A percentile compares a stretch with the other conserved stretches of the same genome.
Conservation (phyloP, 495 filamentous ascomycete species). For the Annulohypoxylon maeteangense region DNA sequence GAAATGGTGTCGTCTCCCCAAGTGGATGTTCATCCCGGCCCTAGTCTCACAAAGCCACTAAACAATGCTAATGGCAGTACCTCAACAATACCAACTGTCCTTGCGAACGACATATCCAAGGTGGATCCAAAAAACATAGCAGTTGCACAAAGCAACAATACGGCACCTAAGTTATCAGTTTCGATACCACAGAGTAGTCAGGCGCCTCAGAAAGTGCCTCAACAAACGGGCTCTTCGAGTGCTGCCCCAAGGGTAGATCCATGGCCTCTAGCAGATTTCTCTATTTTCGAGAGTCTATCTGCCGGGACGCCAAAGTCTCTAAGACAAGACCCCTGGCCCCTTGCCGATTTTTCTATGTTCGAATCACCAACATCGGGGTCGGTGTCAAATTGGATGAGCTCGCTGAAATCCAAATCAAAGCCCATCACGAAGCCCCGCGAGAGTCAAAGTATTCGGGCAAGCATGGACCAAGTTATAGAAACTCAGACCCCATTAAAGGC, state of each 20-base stretch:
- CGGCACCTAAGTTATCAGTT: conserved; percentile 16
- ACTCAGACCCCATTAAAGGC: conserved; percentile 5
- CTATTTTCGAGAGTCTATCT: conserved; percentile 27
- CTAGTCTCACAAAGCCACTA: neutral
- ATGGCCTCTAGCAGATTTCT: conserved; percentile 36
- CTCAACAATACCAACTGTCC: neutral
- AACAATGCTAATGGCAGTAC: neutral
- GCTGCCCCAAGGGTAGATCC: conserved; percentile 11
- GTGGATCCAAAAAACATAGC: neutral
- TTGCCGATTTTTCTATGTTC: conserved; percentile 54
- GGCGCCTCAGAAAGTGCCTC: conserved; percentile 1
- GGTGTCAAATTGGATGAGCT: neutral
- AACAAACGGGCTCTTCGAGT: neutral
- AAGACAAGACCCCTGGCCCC: conserved; percentile 47
- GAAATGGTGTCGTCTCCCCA: conserved; percentile 64
- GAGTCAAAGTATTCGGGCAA: conserved; percentile 1
- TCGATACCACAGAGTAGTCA: conserved; percentile 18
- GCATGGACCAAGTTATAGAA: neutral
- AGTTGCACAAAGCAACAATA: neutral
- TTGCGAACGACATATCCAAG: neutral
- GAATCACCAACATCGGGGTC: conserved; percentile 38
- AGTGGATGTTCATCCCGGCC: conserved; percentile 25
- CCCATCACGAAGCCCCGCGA: conserved; percentile 13
- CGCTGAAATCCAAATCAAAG: conserved; percentile 12
- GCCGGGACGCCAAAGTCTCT: conserved; percentile 19